Base-by-base conservation (phyloP, 768 basidiomycete species). In the Flagelloscypha sp. region DNA sequence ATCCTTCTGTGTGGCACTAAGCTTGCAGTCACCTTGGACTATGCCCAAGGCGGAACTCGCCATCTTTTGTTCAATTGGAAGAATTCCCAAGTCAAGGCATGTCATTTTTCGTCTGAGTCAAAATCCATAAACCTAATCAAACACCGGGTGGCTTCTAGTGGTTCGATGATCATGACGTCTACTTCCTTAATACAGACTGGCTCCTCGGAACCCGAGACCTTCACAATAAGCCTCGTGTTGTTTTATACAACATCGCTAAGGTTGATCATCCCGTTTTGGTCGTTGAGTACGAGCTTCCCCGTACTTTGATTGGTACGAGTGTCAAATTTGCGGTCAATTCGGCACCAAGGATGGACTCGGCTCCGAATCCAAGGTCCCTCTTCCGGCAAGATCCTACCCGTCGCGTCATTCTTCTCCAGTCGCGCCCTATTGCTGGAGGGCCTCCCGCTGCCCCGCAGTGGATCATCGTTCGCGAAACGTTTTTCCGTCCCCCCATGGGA, bases 211-310 rank as follows among this genome's bases (percentile, higher is more conserved):
- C 58, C 36, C 61, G 55, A 31, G 50, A 56, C 28, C 12, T 25
- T 19, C 57, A 52, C 19, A 61, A 59, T 25, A 43, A 50, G 23
- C 55, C 66, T n/a, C 47, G 58, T 15, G 44, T 75, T 24, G 58
- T 61, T 36, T 54, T 72, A 25, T 73, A 71, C 52, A 65, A 68
- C 46, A 60, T 75, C 42, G 52, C 55, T 16, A 58, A 69, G 37
- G 56, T 72, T 31, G 52, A 53, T 12, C 59, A 62, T 19, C 57
- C 68, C 37, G 50, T 52, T 17, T 50, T 65, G 21, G 59, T 65
- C 37, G 68, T 70, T 38, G 68, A 71, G 36, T 76, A 75, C 48
- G 72, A 78, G 44, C 64, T 80, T 16, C 73, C 77, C 1, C 62
- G 60, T 24, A 57, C 59, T 19, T 80, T 75, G 76, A 55, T 44